Conservation (phyloP, 1,139 yeast genomes). For the Geotrichum bryndzae region DNA sequence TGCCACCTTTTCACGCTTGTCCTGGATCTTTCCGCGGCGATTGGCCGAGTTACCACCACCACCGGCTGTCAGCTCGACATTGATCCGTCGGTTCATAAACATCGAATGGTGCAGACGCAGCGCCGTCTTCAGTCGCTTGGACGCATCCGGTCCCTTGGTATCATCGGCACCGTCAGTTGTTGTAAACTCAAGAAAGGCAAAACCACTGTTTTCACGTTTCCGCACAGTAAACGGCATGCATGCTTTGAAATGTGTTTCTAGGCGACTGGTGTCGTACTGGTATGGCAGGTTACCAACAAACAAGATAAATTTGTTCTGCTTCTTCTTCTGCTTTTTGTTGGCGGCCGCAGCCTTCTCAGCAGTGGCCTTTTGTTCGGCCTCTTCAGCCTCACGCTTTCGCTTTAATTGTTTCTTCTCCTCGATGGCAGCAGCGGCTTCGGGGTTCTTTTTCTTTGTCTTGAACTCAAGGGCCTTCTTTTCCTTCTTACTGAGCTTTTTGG, state of each 20-base stretch:
- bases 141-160: constrained; percentile 38
- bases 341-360: constrained; percentile 8
- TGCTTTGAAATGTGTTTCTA: constrained; percentile 68
- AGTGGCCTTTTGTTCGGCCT: constrained; percentile 14
- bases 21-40: constrained; percentile 64
- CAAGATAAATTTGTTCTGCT: constrained; percentile 65
- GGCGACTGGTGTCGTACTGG: constrained; percentile 54
- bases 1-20: constrained; percentile 67
- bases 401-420: constrained; percentile 17
- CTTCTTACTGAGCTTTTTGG: constrained; percentile 62
- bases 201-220: constrained; percentile 72
- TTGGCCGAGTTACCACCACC: constrained; percentile 89
- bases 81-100: constrained; percentile 66
- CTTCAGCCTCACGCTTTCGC: constrained; percentile 16
- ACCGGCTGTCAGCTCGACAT: constrained; percentile 94
- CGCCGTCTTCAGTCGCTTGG: constrained; percentile 65
- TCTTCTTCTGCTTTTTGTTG: constrained; percentile 43
- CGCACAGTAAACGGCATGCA: constrained; percentile 71
- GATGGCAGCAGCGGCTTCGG: constrained; percentile 16
- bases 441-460: constrained; percentile 28
- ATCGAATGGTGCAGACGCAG: constrained; percentile 72
- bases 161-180: constrained; percentile 43
- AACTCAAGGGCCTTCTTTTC: constrained; percentile 74
- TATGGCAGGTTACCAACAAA: constrained; percentile 93
- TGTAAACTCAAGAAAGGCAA: constrained; percentile 80